Percentiles rank a stretch among this genome's conserved stretches.
These are phyloP conservation scores for Aureobasidium sp. DNA, from an alignment of 2,329 filamentous ascomycete genomes.

Conservation along the genomic window DNA sequence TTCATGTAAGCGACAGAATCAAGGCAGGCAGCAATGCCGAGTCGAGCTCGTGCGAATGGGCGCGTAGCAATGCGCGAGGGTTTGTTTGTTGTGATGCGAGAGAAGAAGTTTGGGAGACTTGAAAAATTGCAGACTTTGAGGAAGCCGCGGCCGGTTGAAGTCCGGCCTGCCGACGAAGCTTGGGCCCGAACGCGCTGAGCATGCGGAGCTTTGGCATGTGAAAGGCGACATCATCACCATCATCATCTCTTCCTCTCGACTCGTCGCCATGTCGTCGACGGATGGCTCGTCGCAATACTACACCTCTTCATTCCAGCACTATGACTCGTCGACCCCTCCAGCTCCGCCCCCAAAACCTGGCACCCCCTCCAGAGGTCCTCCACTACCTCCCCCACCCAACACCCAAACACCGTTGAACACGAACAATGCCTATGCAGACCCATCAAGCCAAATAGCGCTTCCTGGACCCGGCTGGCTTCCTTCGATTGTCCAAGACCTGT, in stretches of 20 bases:
- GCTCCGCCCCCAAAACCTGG: conserved; percentile 42
- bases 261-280: conserved; percentile 1
- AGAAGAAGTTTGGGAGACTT: neutral
- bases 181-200: neutral
- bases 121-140: conserved; percentile 14
- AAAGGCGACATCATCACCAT: conserved; percentile 2
- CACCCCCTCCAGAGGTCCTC: conserved; percentile 37
- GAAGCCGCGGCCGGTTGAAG: conserved; percentile 9
- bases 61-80: neutral
- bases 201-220: conserved; percentile 9
- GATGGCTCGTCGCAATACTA: conserved; percentile 21
- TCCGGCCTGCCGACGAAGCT: neutral
- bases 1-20: neutral
- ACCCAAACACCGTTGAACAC: conserved; percentile 23
- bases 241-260: neutral
- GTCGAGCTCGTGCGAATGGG: neutral
- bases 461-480: conserved; percentile 70
- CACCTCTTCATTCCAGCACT: conserved; percentile 31
- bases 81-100: conserved; percentile 12
- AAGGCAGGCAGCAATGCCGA: conserved; percentile 1
- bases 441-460: conserved; percentile 21
- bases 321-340: conserved; percentile 41
- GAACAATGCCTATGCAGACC: neutral
- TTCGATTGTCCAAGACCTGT: conserved; percentile 68
- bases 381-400: conserved; percentile 39